Base-by-base conservation (phyloP, 2,329 filamentous ascomycete species). In the Aureobasidium leucospermi region DNA sequence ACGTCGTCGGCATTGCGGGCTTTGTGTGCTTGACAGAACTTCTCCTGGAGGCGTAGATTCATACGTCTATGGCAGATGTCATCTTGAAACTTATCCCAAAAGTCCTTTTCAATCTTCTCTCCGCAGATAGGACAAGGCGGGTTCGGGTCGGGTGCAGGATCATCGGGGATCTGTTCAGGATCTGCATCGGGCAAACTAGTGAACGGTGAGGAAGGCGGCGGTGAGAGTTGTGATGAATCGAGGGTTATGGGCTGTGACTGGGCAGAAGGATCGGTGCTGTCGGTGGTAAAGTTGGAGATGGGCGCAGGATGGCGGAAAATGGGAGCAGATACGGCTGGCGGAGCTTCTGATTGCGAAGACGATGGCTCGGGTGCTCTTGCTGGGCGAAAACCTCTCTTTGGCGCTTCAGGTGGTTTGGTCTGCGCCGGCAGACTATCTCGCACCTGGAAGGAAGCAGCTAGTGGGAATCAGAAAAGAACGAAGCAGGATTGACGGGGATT, bases 21-120 rank as follows among this genome's bases (percentile, higher is more conserved):
- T 31, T 65, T 66, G 63, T 74, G 71, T 36, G 65, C 67, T 19
- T 57, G 61, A 60, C 71, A 74, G 59, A 74, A 74, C 3, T 65
- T 63, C 49, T 67, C 61, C 60, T 72, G 69, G 63, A 67, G 68
- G 41, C 67, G 67, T 53, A 68, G 66, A 28, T 59, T 68, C 64
- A 69, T 63, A 9, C 63, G 58, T 23, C 62, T 61, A 19, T 64
- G 63, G 15, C 60, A 60, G 28, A 64, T 61, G 15, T 65, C 53
- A 46, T 67, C 66, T 53, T 71, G 66, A 53, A 70, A 74, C 19
- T 69, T 66, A 55, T 71, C 67, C 34, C 43, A 64, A 58, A 16
- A 70, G 34, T 10, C 63, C 41, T 32, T 59, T 6, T 61, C 59
- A 15, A 73, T 70, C 23, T 66, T 65, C 56, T 68, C 65, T 16